Base-by-base conservation (phyloP, 139 green algal species). In the Chlorella ohadii region DNA sequence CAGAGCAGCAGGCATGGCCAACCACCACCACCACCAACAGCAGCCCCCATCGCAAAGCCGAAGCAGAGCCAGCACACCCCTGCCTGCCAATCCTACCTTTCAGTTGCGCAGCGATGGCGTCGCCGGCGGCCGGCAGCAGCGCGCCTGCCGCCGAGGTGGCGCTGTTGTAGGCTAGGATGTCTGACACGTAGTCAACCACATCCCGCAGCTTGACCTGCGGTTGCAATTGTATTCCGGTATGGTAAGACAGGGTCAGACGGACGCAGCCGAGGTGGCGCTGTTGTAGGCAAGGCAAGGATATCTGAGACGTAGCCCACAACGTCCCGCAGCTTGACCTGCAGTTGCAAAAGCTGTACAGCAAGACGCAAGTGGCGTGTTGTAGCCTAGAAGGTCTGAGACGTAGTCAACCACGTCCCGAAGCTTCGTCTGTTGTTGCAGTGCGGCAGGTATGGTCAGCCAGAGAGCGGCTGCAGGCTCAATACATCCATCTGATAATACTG, bases 351-450 rank as follows among this genome's bases (percentile, higher is more conserved):
- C n/a, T n/a, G n/a, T n/a, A n/a, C n/a, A n/a, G n/a, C n/a, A n/a
- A n/a, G n/a, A n/a, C n/a, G n/a, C n/a, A n/a, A n/a, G 23, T 4
- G 63, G 33, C 15, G 44, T 51, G 44, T 51, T 51, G 44, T 51
- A 51, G 9, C 44, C 44, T 16, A 51, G n/a, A 51, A 51, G 44
- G 7, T 91, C 87, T 19, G 85, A 63, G 33, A 78, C 72, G 28
- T 75, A 91, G n/a, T 87, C 87, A 5, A 91, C 87, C 38, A 89
- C 59, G 3, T 89, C 85, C 36, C 78, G 81, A 27, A 91, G 81
- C 72, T 90, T 90, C 5, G 89, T 65, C 78, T 86, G 77, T n/a
- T 64, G n/a, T n/a, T n/a, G n/a, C n/a, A n/a, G n/a, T n/a, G n/a
- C n/a, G n/a, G n/a, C n/a, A n/a, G n/a, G n/a, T n/a, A n/a, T n/a